Conservation (phyloP, 1,139 yeast species). For the Candida labiduridarum region DNA sequence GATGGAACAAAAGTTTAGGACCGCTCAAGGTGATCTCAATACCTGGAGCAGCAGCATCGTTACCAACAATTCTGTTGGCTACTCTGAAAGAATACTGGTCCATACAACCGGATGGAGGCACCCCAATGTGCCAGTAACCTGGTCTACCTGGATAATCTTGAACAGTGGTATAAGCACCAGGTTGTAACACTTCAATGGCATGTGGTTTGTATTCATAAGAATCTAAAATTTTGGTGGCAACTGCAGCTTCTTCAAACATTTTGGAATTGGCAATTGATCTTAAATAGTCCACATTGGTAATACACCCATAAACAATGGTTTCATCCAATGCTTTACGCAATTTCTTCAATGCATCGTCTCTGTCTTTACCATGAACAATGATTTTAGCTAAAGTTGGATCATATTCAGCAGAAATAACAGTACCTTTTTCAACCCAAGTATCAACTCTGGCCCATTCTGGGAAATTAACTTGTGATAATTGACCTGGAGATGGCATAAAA, state of each 20-base stretch:
- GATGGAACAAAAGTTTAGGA: conserved; percentile 83
- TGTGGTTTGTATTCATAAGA: conserved; percentile 76
- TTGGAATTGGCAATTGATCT: conserved; percentile 80
- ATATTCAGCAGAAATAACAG: conserved; percentile 88
- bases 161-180: conserved; percentile 94
- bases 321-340: conserved; percentile 81
- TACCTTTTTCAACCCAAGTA: conserved; percentile 91
- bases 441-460: conserved; percentile 92
- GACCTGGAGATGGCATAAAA: conserved; percentile 96
- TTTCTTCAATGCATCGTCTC: conserved; percentile 79
- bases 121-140: conserved; percentile 88
- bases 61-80: conserved; percentile 90
- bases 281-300: conserved; percentile 87
- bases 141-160: conserved; percentile 96
- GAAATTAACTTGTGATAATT: conserved; percentile 78
- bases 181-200: conserved; percentile 80
- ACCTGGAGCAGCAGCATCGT: conserved; percentile 79
- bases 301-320: conserved; percentile 85
- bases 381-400: conserved; percentile 97
- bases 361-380: conserved; percentile 88
- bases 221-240: conserved; percentile 86
- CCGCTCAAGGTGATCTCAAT: conserved; percentile 88
- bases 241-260: conserved; percentile 81
- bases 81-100: conserved; percentile 86
- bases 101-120: conserved; percentile 99